Evolutionary conservation across 306 rosid genomes (phyloP).

Genomic region (Cicer bijugum): DNA sequence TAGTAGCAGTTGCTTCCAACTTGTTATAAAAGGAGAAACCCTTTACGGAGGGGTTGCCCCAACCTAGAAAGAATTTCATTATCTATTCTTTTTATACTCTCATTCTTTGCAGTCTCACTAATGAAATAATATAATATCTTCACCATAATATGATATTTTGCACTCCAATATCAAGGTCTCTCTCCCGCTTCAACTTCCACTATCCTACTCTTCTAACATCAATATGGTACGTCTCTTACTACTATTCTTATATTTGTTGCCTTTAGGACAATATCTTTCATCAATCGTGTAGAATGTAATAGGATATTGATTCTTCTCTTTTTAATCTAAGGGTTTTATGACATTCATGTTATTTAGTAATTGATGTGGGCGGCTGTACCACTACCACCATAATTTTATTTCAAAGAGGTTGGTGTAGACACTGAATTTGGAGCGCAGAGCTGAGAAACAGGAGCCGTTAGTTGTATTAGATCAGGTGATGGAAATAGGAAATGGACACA

Average conservation of each 20-base stretch:
- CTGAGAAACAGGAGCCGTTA: not conserved
- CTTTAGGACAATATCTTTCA: not conserved
- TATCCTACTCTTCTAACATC: conserved; percentile 27
- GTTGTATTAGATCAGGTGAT: not conserved
- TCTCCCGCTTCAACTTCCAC: conserved; percentile 32
- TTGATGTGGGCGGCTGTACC: not conserved
- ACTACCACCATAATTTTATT: not conserved
- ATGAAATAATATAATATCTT: not conserved
- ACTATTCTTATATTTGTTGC: not conserved
- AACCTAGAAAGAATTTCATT: too few relatives aligned
- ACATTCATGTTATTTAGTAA: not conserved
- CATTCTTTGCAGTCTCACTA: not conserved
- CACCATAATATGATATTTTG: conserved; percentile 27
- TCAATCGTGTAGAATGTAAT: not conserved
- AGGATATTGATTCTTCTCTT: not conserved
- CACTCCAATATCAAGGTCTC: conserved; percentile 23
- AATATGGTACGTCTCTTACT: conserved; percentile 30
- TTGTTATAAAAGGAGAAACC: too few relatives aligned
- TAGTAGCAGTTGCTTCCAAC: too few relatives aligned
- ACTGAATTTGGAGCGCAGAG: not conserved
- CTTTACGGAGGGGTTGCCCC: too few relatives aligned
- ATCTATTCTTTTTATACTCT: too few relatives aligned
- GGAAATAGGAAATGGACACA: not conserved
- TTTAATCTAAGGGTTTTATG: not conserved
- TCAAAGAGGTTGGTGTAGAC: not conserved